Evolutionary conservation across 495 filamentous ascomycete genomes (phyloP), one percentile per base, ranked within the genome.

Genomic region (Xylaria longipes): DNA sequence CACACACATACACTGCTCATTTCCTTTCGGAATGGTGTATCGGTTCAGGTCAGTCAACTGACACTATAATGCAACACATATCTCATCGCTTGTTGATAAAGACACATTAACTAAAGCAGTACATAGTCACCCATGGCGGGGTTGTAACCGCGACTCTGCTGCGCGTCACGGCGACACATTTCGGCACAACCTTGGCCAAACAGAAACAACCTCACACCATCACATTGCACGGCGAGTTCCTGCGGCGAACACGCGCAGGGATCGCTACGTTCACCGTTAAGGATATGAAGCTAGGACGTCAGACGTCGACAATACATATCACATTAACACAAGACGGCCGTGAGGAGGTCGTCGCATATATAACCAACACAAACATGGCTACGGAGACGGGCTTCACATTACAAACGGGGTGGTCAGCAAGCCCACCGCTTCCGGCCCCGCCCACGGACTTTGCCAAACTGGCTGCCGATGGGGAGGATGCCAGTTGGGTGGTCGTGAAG

Each of bases 41-140:
- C 72, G 92, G 92, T 69, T 87, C 85, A 46, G 90, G 91, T 92
- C 71, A 46, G 68, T 41, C 31, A 68, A 35, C 29, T 15, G 8
- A 39, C 29, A 52, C n/a, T 25, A 65, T 1, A 31, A 41, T 2
- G 14, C 50, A 25, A 14, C 65, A 31, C 31, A 54, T 52, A 27
- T 39, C 11, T 29, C 45, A 56, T 29, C 48, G 25, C 54, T 11
- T n/a, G 41, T 22, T 8, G n/a, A 46, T 27, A 7, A 60, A 70
- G 48, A 63, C 14, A 75, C 31, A 2, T 35, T 17, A 17, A 56
- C 67, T 69, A 48, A 69, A 33, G 8, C 31, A 48, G 1, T 61
- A 33, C 70, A 67, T 73, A 92, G 93, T 95, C 4, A 92, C 93
- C 9, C 91, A 96, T 73, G 93, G 93, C 66, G 93, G 92, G 65